Conservation (phyloP, 139 green algal species). For the Pleodorina starrii region DNA sequence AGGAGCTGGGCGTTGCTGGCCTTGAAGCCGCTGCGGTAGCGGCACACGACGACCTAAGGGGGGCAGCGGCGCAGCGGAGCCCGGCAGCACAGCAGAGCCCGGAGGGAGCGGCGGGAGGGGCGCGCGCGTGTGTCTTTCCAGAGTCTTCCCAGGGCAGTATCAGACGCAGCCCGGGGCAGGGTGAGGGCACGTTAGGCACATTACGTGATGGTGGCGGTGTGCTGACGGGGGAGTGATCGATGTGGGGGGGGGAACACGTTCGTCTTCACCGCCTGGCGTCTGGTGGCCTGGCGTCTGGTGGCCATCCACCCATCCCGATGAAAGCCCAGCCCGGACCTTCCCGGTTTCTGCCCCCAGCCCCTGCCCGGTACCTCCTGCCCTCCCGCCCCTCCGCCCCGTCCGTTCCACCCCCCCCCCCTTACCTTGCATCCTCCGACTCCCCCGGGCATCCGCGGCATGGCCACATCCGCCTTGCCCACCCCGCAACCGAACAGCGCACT, state of each 20-base stretch:
- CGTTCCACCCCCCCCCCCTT: not conserved
- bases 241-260: not conserved
- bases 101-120: too few species aligned
- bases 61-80: not conserved
- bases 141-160: not conserved
- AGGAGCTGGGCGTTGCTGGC: not conserved
- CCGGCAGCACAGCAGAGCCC: not conserved
- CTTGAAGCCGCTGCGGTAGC: not conserved
- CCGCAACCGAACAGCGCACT: constrained; percentile 3
- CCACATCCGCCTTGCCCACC: constrained; percentile 1
- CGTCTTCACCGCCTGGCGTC: not conserved
- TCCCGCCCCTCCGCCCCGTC: too few species aligned
- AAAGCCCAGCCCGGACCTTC: too few species aligned
- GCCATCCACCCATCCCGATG: too few species aligned
- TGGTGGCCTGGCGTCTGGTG: too few species aligned
- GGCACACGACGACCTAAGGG: constrained; percentile 3
- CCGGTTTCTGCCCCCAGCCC: not conserved
- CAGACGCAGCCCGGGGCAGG: not conserved
- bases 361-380: not conserved
- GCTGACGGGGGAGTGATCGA: not conserved
- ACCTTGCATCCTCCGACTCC: constrained; percentile 27
- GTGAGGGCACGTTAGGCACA: not conserved
- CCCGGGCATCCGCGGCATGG: not conserved
- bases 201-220: not conserved
- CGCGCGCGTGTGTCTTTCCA: not conserved